These are phyloP conservation scores for Globisporangium iwayamae DNA, from an alignment of 352 stramenopile species.

Conservation along the genomic window DNA sequence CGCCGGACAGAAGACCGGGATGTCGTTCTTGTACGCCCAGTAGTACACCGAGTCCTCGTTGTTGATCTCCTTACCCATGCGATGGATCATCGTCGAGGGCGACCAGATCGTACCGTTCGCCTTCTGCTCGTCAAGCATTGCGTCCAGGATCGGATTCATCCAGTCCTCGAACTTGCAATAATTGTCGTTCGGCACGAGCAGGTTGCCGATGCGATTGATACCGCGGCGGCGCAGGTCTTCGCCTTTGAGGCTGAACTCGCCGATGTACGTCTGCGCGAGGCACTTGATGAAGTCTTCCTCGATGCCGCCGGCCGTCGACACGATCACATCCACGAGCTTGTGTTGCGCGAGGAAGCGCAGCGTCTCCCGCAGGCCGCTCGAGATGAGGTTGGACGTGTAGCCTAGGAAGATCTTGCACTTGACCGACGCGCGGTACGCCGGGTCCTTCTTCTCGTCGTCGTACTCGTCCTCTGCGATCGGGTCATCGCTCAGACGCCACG, in stretches of 20 bases:
- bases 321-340: conserved; percentile 98
- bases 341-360: conserved; percentile 98
- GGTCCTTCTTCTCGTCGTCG: conserved; percentile 86
- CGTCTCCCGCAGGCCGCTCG: conserved; percentile 96
- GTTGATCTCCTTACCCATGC: conserved; percentile 97
- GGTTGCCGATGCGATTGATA: conserved; percentile 99
- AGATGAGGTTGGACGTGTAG: conserved; percentile 99
- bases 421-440: conserved; percentile 67
- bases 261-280: conserved; percentile 97
- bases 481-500: conserved; percentile 96
- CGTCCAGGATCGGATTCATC: conserved; percentile 95
- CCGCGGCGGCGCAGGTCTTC: conserved; percentile 92
- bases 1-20: conserved; percentile 99
- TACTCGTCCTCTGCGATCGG: conserved; percentile 90
- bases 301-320: conserved; percentile 90
- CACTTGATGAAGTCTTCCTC: conserved; percentile 99
- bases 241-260: conserved; percentile 96
- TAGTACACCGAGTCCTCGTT: conserved; percentile 99
- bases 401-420: conserved; percentile 99
- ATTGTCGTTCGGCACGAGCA: conserved; percentile 99
- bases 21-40: conserved; percentile 99
- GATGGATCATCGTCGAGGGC: conserved; percentile 96
- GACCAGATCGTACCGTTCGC: conserved; percentile 91
- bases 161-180: conserved; percentile 99
- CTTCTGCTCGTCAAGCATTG: conserved; percentile 98